These are phyloP conservation scores for Trypanosomatidae sp. DNA, from an alignment of 208 protist species.

Conservation along the genomic window DNA sequence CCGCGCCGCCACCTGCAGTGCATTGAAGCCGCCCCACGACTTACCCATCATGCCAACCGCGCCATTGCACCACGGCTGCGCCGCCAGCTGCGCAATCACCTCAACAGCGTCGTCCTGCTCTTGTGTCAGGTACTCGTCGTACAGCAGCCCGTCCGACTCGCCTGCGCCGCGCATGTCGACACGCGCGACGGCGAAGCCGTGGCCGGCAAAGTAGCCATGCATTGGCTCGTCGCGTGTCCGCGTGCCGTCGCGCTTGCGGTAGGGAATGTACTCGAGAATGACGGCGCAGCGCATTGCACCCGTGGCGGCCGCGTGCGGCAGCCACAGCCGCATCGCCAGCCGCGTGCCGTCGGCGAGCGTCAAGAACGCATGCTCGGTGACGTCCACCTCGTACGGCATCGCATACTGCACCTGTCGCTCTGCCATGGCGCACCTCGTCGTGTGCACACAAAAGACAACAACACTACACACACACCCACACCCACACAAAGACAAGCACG, in stretches of 20 bases:
- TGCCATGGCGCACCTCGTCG: too few species aligned
- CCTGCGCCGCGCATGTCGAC: constrained; percentile 54
- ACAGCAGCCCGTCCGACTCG: constrained; percentile 37
- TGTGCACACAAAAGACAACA: too few species aligned
- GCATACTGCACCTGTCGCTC: too few species aligned
- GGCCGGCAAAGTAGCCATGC: constrained; percentile 47
- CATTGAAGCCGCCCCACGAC: constrained; percentile 60
- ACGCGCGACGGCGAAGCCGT: constrained; percentile 32
- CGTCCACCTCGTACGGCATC: constrained; percentile 11
- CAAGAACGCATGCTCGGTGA: constrained; percentile 34
- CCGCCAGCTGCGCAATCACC: constrained; percentile 50
- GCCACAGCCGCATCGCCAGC: constrained; percentile 30
- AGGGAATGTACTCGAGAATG: constrained; percentile 54
- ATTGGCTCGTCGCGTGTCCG: constrained; percentile 43
- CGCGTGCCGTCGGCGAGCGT: constrained; percentile 19
- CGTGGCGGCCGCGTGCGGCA: constrained; percentile 14
- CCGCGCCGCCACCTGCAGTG: constrained; percentile 40
- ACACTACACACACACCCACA: too few species aligned
- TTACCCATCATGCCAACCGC: constrained; percentile 52
- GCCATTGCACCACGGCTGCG: constrained; percentile 44
- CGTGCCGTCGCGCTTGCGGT: constrained; percentile 50
- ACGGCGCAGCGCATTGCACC: constrained; percentile 15
- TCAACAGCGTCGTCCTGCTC: constrained; percentile 45
- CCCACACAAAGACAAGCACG: too few species aligned
- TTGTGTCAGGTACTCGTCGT: constrained; percentile 42